Percentiles rank a stretch among this genome's conserved stretches.
Conservation (phyloP, 805 yeast genomes). For the Lipomyces yamadae region DNA sequence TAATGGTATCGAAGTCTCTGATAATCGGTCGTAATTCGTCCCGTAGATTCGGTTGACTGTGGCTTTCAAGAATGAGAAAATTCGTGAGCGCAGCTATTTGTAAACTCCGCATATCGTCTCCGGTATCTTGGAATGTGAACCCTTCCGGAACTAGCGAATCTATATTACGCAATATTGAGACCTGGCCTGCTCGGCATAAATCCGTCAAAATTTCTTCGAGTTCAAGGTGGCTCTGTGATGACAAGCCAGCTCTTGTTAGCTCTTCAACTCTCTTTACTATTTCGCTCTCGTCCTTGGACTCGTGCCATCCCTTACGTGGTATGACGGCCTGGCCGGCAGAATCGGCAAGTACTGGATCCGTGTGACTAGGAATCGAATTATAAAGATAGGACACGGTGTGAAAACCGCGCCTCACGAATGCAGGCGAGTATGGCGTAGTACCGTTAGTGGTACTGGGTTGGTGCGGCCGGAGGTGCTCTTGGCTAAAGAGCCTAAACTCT, state of each 20-base stretch:
- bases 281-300: background rate
- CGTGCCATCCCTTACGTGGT: background rate
- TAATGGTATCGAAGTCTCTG: background rate
- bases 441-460: background rate
- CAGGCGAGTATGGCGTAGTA: background rate
- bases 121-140: constrained; percentile 10
- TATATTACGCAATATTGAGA: background rate
- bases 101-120: constrained; percentile 21
- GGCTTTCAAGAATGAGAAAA: constrained; percentile 11
- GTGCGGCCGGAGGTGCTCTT: background rate
- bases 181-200: background rate
- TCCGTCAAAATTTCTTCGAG: constrained; percentile 2
- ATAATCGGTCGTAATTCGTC: background rate
- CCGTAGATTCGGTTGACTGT: background rate
- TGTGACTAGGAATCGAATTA: background rate
- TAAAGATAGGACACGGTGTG: background rate
- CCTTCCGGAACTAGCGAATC: background rate
- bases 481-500: constrained; percentile 13
- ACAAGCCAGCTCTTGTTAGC: background rate
- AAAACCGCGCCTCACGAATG: background rate
- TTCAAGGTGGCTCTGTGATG: background rate
- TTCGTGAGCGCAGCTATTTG: constrained; percentile 20
- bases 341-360: background rate
- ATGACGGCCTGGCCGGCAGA: background rate
- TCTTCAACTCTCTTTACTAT: background rate